Percentiles rank a stretch among this genome's conserved stretches.
These are phyloP conservation scores for Leptodontidium sp. DNA, from an alignment of 2,329 filamentous ascomycete genomes.

Conservation along the genomic window DNA sequence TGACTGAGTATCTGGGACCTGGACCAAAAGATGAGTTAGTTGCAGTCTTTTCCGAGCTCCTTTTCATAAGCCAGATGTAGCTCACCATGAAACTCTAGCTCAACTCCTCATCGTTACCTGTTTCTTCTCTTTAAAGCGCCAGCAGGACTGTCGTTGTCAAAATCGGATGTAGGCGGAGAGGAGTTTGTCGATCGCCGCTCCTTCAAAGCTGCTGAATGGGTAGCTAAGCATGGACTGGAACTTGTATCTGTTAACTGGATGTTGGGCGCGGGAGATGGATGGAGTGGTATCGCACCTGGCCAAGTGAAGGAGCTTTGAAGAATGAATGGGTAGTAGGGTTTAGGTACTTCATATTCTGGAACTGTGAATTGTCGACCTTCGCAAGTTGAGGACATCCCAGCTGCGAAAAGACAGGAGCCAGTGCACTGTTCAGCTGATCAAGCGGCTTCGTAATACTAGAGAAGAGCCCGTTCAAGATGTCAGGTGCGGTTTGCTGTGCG, in stretches of 20 bases:
- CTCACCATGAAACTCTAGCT: background rate
- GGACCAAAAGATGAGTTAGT: constrained; percentile 23
- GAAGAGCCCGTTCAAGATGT: constrained; percentile 52
- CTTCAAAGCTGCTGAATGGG: constrained; percentile 23
- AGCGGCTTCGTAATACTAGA: constrained; percentile 44
- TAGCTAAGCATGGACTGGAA: constrained; percentile 22
- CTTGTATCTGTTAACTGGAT: constrained; percentile 23
- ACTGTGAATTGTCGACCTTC: constrained; percentile 35
- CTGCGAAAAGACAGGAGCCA: constrained; percentile 37
- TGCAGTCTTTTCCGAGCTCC: background rate
- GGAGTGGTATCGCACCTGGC: constrained; percentile 5
- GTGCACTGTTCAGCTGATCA: constrained; percentile 46
- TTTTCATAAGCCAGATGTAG: background rate
- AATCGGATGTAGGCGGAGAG: constrained; percentile 24
- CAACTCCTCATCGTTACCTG: constrained; percentile 21
- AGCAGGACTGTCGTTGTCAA: constrained; percentile 10
- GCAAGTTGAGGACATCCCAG: constrained; percentile 39
- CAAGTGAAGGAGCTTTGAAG: constrained; percentile 3
- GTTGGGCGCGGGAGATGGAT: constrained; percentile 21
- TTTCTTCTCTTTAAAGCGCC: constrained; percentile 23
- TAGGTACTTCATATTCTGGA: constrained; percentile 21
- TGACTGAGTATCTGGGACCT: constrained; percentile 25
- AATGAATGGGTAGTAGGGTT: background rate
- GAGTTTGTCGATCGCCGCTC: constrained; percentile 22
- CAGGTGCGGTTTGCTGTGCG: constrained; percentile 52